phyloP scores from a whole-genome alignment of 2,329 filamentous ascomycete genomes.

The Thermoascus crustaceus region DNA sequence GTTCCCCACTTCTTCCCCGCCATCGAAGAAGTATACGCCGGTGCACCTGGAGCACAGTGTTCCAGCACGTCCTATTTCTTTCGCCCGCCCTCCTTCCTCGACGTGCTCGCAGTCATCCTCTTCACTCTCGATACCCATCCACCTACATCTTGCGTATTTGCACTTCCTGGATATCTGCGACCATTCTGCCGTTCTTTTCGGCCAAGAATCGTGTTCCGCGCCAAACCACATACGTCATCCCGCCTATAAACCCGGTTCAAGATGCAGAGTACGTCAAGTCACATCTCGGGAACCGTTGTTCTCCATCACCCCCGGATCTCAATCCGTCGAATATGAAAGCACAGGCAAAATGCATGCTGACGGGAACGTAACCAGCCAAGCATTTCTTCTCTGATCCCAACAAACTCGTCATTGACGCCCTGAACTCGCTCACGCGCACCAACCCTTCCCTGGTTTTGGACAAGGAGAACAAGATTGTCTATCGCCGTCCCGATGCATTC shows the following conservation, averaged over 20 bases:
- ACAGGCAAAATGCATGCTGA: constrained; percentile 12
- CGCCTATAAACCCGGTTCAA: constrained; percentile 7
- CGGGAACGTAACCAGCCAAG: constrained; percentile 43
- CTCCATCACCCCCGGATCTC: constrained; percentile 2
- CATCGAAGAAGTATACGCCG: constrained; percentile 7
- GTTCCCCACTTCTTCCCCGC: constrained; percentile 26
- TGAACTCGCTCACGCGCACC: constrained; percentile 68
- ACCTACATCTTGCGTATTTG: no score
- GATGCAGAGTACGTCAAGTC: constrained; percentile 30
- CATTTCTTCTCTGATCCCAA: constrained; percentile 85
- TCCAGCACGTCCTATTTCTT: no score
- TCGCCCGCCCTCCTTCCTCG: no score
- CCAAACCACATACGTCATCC: not conserved
- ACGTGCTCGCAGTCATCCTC: no score
- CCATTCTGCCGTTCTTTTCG: not conserved
- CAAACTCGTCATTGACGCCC: constrained; percentile 66
- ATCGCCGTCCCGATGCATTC: constrained; percentile 54
- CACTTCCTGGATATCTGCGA: not conserved
- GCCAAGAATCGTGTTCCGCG: not conserved
- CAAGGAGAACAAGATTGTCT: constrained; percentile 71
- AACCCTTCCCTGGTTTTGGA: constrained; percentile 81
- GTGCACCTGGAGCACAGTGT: no score
- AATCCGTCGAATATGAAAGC: not conserved
- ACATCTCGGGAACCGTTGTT: not conserved
- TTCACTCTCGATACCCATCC: no score